A percentile compares a stretch with the other conserved stretches of the same genome.
Evolutionary conservation across 1,139 yeast species (phyloP).

Genomic region (Sugiyamaella japonica): DNA sequence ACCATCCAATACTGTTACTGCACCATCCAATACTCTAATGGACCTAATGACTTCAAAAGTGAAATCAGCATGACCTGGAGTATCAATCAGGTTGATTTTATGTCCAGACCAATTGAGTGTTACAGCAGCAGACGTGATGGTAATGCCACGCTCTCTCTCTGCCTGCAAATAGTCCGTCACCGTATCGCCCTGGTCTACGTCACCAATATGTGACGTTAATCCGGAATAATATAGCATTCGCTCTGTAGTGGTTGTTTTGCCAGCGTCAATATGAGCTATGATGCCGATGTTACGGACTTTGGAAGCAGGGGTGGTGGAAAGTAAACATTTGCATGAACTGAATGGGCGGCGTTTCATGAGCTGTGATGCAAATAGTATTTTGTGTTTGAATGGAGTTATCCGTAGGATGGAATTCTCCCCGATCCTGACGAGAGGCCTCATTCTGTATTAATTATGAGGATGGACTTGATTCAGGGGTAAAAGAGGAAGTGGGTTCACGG

Average conservation of each 20-base stretch:
- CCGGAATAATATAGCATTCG: constrained; percentile 90
- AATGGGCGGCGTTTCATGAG: neutral
- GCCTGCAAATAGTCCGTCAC: constrained; percentile 91
- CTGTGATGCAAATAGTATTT: neutral
- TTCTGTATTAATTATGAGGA: neutral
- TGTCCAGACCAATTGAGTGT: constrained; percentile 82
- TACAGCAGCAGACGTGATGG: constrained; percentile 95
- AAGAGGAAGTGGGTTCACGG: neutral
- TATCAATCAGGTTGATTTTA: constrained; percentile 83
- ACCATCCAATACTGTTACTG: constrained; percentile 87
- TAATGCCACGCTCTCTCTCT: constrained; percentile 90
- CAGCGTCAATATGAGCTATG: constrained; percentile 86
- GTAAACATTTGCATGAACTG: neutral
- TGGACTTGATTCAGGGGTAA: constrained; percentile 3
- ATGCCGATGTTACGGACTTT: constrained; percentile 70
- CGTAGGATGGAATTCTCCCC: neutral
- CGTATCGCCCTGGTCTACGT: constrained; percentile 96
- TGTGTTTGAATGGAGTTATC: neutral
- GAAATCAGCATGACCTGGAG: constrained; percentile 99
- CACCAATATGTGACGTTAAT: constrained; percentile 74
- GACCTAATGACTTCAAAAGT: constrained; percentile 92
- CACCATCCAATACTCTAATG: constrained; percentile 88
- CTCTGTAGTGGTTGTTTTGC: constrained; percentile 87
- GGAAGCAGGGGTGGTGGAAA: neutral
- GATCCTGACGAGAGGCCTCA: neutral